Evolutionary conservation across 1,284 basidiomycete species (phyloP).

Genomic region (Leccinum fuscescens): DNA sequence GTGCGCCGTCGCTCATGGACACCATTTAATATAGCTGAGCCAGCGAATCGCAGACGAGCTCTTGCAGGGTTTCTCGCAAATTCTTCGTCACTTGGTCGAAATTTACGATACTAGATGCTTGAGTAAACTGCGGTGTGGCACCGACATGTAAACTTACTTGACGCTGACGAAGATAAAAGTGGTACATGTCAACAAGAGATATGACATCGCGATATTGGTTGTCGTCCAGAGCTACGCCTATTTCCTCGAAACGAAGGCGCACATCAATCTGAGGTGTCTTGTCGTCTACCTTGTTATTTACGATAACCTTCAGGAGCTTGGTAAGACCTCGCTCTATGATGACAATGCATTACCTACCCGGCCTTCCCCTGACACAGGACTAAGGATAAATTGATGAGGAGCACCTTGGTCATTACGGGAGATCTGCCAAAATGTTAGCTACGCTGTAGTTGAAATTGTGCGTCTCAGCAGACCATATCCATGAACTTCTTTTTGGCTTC

Average conservation of each 20-base stretch:
- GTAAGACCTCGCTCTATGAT: slow-evolving; percentile 4
- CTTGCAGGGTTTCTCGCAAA: slow-evolving; percentile 65
- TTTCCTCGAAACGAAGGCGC: slow-evolving; percentile 90
- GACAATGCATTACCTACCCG: slow-evolving; percentile 50
- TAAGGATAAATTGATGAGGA: slow-evolving; percentile 92
- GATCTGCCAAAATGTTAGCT: slow-evolving; percentile 50
- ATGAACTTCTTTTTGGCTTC: slow-evolving; percentile 82
- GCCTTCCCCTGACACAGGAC: slow-evolving; percentile 95
- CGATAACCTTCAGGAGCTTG: slow-evolving; percentile 56
- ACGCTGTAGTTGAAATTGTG: neutral
- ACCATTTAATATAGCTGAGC: slow-evolving; percentile 79
- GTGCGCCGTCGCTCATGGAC: slow-evolving; percentile 82
- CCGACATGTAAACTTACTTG: slow-evolving; percentile 51
- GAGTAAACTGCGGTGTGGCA: neutral
- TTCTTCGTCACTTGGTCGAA: slow-evolving; percentile 65
- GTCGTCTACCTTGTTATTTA: slow-evolving; percentile 78
- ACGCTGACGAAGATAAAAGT: slow-evolving; percentile 90
- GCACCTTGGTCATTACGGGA: slow-evolving; percentile 52
- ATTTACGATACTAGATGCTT: slow-evolving; percentile 71
- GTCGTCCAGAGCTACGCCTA: slow-evolving; percentile 90
- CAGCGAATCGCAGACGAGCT: slow-evolving; percentile 82
- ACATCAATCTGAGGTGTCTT: slow-evolving; percentile 86
- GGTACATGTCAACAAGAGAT: slow-evolving; percentile 95
- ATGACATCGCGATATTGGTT: slow-evolving; percentile 96
- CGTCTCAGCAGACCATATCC: slow-evolving; percentile 55